Evolutionary conservation across 495 filamentous ascomycete species (phyloP), one percentile per base, ranked within the genome.

Genomic region (Tricharina praecox): DNA sequence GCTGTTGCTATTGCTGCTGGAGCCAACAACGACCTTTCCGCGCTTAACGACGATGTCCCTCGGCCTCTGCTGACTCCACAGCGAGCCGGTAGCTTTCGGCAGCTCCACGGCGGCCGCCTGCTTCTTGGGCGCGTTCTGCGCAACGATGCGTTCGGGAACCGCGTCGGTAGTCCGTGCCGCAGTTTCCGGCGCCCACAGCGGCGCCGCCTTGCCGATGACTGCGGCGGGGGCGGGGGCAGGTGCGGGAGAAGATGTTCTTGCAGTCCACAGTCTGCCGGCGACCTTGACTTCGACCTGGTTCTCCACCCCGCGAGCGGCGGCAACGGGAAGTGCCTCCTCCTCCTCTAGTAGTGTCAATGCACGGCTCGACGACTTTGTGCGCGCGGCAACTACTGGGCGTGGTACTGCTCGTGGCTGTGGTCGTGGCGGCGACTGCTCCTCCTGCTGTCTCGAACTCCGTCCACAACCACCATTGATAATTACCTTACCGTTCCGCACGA

Each of bases 141-240:
- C n/a, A 13, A 19, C 11, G 5, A 34, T 34, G 30, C 56, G 50
- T 16, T 51, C 38, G 19, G 56, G 56, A 13, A 37, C 26, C 10
- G 56, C 56, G 5, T 44, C 25, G 16, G 56, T 60, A 15, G 56
- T 59, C 16, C 56, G 38, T 2, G 52, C 45, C 11, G 56, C 56
- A 8, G 21, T 36, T 23, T 54, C 52, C 9, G 45, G 50, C 5
- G 56, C 45, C 56, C 56, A 60, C n/a, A 59, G 49, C 2, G 56
- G 48, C 7, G 52, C 19, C 4, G 41, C 16, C 20, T 28, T n/a
- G 19, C 13, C 20, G 2, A 9, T 20, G 37, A 20, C 20, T 11
- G 37, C 37, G 37, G 40, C 13, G 23, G 24, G 10, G 11, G 21
- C 24, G 5, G 40, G 40, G 20, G 40, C 20, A 11, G 40, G 19